These are phyloP conservation scores for Candida chauliodis DNA, from an alignment of 805 yeast species.

Conservation along the genomic window DNA sequence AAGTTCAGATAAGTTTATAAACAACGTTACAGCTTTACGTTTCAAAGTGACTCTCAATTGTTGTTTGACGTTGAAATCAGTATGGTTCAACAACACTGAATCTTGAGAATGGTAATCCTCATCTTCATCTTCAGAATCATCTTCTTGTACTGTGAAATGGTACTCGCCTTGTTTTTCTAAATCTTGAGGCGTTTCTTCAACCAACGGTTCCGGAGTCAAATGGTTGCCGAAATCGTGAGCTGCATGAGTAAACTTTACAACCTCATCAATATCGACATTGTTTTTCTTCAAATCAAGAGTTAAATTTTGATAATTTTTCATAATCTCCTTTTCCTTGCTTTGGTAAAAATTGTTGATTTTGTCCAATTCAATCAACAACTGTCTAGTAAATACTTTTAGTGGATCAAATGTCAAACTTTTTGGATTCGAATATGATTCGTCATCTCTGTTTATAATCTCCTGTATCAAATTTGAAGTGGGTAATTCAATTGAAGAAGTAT, in stretches of 20 bases:
- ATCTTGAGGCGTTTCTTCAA: constrained; percentile 8
- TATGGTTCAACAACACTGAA: constrained; percentile 48
- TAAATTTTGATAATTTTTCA: constrained; percentile 42
- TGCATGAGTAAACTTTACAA: constrained; percentile 22
- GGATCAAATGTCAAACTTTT: constrained; percentile 17
- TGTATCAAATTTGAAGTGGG: constrained; percentile 3
- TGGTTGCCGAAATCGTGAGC: constrained; percentile 17
- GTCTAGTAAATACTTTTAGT: constrained; percentile 43
- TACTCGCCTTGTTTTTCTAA: constrained; percentile 28
- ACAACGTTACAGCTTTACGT: constrained; percentile 61
- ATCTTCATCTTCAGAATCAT: constrained; percentile 23
- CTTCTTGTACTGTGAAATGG: constrained; percentile 21
- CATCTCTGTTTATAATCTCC: constrained; percentile 6
- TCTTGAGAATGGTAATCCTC: constrained; percentile 28
- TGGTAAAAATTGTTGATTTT: constrained; percentile 54
- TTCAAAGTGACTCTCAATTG: constrained; percentile 62
- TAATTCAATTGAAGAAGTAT: constrained; percentile 2
- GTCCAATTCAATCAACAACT: constrained; percentile 44
- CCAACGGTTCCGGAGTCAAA: constrained; percentile 8
- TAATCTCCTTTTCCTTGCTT: constrained; percentile 44
- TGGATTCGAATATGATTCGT: constrained; percentile 11
- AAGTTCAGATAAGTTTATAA: constrained; percentile 75
- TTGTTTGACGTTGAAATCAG: constrained; percentile 46
- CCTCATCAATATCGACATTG: constrained; percentile 23
- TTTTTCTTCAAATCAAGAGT: constrained; percentile 43